Conservation (phyloP, 225 moss, liverwort and hornwort species). For the Pseudisothecium myosuroides region DNA sequence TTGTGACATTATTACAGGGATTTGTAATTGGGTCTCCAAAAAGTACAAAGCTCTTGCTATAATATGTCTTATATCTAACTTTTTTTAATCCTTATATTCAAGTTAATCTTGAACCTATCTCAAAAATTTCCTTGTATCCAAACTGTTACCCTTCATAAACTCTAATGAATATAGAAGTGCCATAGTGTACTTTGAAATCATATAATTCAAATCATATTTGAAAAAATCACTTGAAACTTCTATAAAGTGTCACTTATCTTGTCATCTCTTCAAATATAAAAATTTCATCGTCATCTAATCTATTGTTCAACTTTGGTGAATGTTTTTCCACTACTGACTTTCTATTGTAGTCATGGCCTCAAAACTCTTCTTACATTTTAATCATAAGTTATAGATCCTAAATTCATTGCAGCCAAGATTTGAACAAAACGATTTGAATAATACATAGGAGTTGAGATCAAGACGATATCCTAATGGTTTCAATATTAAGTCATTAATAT, state of each 20-base stretch:
- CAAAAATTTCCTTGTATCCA: neutral
- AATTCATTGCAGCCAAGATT: neutral
- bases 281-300: neutral
- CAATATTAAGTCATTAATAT: neutral
- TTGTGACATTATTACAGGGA: neutral
- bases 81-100: neutral
- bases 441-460: fast-evolving
- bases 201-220: neutral
- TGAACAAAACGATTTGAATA: too few species aligned
- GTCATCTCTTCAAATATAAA: neutral
- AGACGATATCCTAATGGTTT: neutral
- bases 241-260: neutral
- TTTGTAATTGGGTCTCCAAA: neutral
- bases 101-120: neutral
- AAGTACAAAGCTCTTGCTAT: neutral
- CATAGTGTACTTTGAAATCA: neutral
- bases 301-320: neutral
- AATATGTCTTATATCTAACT: neutral
- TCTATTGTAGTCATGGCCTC: neutral
- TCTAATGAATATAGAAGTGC: neutral
- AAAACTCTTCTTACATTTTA: neutral
- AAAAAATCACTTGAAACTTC: neutral
- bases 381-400: neutral
- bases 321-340: fast-evolving
- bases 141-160: neutral